A percentile compares a stretch with the other conserved stretches of the same genome.
These are phyloP conservation scores for Microdochium trichocladiopsis DNA, from an alignment of 2,329 filamentous ascomycete species.

Conservation along the genomic window DNA sequence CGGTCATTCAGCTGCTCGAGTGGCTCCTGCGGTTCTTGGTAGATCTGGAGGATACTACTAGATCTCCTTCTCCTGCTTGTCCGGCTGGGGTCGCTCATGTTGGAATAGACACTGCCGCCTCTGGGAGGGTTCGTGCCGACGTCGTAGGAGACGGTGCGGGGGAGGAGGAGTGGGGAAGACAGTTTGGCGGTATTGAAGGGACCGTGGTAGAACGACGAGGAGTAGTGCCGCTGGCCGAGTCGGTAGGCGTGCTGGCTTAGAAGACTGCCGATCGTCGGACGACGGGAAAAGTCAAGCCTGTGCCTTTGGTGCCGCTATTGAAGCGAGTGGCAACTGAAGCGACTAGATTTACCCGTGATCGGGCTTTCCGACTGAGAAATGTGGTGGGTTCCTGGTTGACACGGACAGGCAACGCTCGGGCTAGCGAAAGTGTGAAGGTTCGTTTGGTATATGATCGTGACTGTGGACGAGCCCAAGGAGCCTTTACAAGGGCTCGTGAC, in stretches of 20 bases:
- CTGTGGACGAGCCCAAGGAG: no score
- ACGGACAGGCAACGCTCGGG: no score
- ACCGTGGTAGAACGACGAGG: constrained; percentile 1
- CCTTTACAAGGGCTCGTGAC: no score
- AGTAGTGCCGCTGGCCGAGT: not conserved
- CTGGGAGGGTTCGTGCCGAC: constrained; percentile 65
- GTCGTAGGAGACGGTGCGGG: constrained; percentile 88
- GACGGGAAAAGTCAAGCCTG: no score
- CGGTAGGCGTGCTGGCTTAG: not conserved
- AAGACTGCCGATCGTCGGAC: not conserved
- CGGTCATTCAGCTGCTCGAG: constrained; percentile 98
- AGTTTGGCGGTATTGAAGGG: constrained; percentile 79
- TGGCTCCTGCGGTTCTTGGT: constrained; percentile 93
- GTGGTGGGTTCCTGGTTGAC: no score
- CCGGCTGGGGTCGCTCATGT: constrained; percentile 51
- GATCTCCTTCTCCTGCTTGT: constrained; percentile 81
- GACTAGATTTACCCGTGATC: no score
- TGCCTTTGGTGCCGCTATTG: no score
- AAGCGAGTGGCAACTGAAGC: no score
- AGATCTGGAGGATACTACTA: constrained; percentile 87
- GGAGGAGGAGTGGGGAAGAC: constrained; percentile 83
- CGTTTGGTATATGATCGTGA: no score
- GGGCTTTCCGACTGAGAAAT: no score
- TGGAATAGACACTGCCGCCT: constrained; percentile 52
- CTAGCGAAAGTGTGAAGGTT: no score